Conservation (phyloP, 257 asterid species). For the Solanum pennellii region DNA sequence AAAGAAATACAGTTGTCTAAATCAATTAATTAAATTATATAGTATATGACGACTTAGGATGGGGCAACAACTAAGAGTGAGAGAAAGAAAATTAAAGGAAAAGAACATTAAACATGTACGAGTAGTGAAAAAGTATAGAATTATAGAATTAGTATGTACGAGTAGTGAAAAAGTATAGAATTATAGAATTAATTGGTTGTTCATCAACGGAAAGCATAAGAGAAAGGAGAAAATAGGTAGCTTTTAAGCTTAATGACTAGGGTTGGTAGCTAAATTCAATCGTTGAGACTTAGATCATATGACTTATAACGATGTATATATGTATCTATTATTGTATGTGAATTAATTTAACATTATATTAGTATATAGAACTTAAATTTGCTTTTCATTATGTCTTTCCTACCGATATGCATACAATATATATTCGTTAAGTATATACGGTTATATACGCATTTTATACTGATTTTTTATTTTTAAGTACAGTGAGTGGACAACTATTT, state of each 20-base stretch:
- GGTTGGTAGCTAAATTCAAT: no score
- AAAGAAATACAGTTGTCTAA: neutral
- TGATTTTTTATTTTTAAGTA: no score
- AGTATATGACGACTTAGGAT: neutral
- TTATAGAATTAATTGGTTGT: no score
- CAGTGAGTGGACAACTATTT: neutral
- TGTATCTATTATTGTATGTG: neutral
- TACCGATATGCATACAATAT: no score
- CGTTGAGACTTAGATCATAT: neutral
- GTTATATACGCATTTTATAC: neutral
- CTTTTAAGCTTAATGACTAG: no score
- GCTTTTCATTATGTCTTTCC: neutral
- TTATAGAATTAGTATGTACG: no score
- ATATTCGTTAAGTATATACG: neutral
- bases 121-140: no score
- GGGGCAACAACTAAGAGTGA: neutral
- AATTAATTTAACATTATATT: neutral
- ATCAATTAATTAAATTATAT: neutral
- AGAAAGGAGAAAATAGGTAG: no score
- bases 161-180: no score
- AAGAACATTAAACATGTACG: neutral
- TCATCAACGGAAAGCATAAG: no score
- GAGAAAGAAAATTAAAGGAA: neutral
- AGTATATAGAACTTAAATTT: neutral
- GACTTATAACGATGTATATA: neutral